Evolutionary conservation across 768 basidiomycete species (phyloP).

Genomic region (Agaricus sinodeliciosus): DNA sequence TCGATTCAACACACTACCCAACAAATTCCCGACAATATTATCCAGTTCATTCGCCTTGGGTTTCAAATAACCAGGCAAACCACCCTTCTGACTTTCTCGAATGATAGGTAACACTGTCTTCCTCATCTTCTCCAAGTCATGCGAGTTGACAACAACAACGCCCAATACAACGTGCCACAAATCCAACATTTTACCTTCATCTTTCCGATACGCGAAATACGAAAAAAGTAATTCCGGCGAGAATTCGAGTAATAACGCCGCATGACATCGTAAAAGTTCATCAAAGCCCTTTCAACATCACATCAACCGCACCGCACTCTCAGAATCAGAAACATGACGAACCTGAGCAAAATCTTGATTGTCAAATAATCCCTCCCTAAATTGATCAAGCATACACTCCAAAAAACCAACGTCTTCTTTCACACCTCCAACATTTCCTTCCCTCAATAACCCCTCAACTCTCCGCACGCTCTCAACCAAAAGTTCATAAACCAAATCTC

Average conservation of each 20-base stretch:
- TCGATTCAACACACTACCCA: slow-evolving; percentile 28
- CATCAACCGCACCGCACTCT: neutral
- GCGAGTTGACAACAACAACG: slow-evolving; percentile 28
- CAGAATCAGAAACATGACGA: slow-evolving; percentile 12
- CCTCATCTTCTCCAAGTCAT: slow-evolving; percentile 11
- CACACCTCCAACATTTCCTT: neutral
- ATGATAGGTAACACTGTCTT: slow-evolving; percentile 22
- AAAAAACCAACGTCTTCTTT: slow-evolving; percentile 3
- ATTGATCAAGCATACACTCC: slow-evolving; percentile 40
- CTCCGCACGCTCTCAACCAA: slow-evolving; percentile 26
- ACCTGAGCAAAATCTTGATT: slow-evolving; percentile 39
- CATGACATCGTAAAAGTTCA: slow-evolving; percentile 16
- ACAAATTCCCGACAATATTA: slow-evolving; percentile 28
- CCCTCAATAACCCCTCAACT: slow-evolving; percentile 19
- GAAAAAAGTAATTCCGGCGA: slow-evolving; percentile 40
- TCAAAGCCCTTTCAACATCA: slow-evolving; percentile 36
- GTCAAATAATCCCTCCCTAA: slow-evolving; percentile 44
- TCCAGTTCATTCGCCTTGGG: slow-evolving; percentile 42
- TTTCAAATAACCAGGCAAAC: slow-evolving; percentile 38
- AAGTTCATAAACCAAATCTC: slow-evolving; percentile 25
- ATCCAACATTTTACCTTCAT: slow-evolving; percentile 20
- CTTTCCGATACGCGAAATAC: slow-evolving; percentile 43
- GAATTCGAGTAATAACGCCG: slow-evolving; percentile 24
- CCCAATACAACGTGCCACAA: slow-evolving; percentile 48
- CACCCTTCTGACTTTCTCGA: slow-evolving; percentile 27